These are phyloP conservation scores for Penicillium sp. DNA, from an alignment of 2,329 filamentous ascomycete species.

Conservation along the genomic window DNA sequence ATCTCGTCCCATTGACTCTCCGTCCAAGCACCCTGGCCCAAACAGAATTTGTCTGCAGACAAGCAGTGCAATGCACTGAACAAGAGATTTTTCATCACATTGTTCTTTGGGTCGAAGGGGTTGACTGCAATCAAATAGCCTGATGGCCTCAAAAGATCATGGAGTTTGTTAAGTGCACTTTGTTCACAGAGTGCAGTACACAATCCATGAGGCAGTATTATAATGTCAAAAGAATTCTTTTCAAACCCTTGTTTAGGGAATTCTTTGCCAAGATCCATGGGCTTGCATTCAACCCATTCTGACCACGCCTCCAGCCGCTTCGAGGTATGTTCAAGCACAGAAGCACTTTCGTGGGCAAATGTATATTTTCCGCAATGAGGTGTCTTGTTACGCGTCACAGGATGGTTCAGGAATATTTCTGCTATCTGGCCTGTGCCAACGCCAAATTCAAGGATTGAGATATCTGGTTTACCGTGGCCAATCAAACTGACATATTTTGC, in stretches of 20 bases:
- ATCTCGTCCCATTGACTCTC: constrained; percentile 1
- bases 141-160: constrained; percentile 15
- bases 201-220: constrained; percentile 21
- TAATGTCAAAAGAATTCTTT: constrained; percentile 15
- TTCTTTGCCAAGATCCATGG: constrained; percentile 10
- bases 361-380: constrained; percentile 20
- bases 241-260: constrained; percentile 6
- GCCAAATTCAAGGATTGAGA: constrained; percentile 27
- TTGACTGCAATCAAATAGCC: constrained; percentile 22
- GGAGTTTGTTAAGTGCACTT: constrained; percentile 15
- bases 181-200: constrained; percentile 7
- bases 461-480: constrained; percentile 24
- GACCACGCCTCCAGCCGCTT: constrained; percentile 11
- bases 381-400: background rate
- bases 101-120: constrained; percentile 1
- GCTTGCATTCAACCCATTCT: constrained; percentile 8
- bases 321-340: background rate
- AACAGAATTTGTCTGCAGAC: background rate
- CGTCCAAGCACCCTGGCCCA: background rate
- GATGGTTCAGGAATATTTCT: constrained; percentile 6
- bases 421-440: constrained; percentile 17
- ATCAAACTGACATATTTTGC: constrained; percentile 19
- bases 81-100: constrained; percentile 11
- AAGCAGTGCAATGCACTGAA: constrained; percentile 11
- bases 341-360: constrained; percentile 7